Evolutionary conservation across 495 filamentous ascomycete genomes (phyloP).

Genomic region (Penicillium egyptiacum): DNA sequence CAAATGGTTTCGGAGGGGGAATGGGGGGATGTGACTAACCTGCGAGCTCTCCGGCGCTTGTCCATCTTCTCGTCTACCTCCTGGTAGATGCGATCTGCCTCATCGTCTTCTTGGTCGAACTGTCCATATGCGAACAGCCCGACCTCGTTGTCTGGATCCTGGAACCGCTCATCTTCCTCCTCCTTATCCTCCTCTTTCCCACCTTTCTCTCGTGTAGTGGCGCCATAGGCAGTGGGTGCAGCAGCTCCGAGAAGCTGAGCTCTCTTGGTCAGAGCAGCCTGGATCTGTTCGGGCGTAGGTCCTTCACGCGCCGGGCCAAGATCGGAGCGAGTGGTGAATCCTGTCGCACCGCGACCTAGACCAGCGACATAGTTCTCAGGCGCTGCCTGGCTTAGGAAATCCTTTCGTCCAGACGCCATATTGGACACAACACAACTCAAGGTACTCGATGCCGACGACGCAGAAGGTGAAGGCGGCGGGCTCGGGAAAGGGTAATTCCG

Average conservation of each 20-base stretch:
- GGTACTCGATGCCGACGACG: constrained; percentile 10
- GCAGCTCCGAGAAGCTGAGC: constrained; percentile 80
- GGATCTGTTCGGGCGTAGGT: constrained; percentile 96
- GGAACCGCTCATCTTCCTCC: constrained; percentile 83
- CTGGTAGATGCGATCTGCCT: constrained; percentile 93
- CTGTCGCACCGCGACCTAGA: constrained; percentile 94
- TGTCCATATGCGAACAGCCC: constrained; percentile 91
- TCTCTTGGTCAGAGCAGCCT: constrained; percentile 90
- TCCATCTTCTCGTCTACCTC: constrained; percentile 97
- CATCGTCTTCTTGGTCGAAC: constrained; percentile 95
- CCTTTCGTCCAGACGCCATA: constrained; percentile 76
- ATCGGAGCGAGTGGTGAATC: constrained; percentile 97
- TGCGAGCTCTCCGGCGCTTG: constrained; percentile 76
- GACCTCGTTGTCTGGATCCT: constrained; percentile 96
- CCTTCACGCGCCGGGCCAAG: constrained; percentile 94
- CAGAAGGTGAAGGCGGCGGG: constrained; percentile 9
- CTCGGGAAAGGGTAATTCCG: constrained; percentile 33
- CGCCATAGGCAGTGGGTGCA: constrained; percentile 78
- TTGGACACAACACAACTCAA: constrained; percentile 20
- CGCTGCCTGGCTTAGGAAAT: constrained; percentile 87
- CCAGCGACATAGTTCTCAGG: constrained; percentile 99
- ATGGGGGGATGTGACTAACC: constrained; percentile 64
- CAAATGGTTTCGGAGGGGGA: constrained; percentile 50
- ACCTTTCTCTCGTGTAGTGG: constrained; percentile 63
- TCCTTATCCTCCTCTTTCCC: constrained; percentile 62